Percentiles rank a stretch among this genome's conserved stretches.
Evolutionary conservation across 1,284 basidiomycete genomes (phyloP).

Genomic region (Garcileccinum viscosum): DNA sequence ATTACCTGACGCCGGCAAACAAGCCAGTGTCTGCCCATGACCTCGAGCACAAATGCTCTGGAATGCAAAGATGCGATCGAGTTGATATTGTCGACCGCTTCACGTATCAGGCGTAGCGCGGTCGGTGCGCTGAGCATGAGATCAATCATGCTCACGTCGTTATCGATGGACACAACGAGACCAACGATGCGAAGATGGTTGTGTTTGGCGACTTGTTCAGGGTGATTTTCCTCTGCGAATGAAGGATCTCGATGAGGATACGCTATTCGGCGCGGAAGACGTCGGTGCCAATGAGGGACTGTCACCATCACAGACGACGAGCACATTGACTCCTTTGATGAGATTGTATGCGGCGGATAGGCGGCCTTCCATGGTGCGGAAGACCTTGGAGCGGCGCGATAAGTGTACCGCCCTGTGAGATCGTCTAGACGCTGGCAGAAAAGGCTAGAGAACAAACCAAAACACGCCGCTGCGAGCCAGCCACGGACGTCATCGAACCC

Average conservation of each 20-base stretch:
- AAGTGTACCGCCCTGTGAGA: slow-evolving; percentile 88
- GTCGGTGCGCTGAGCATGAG: slow-evolving; percentile 96
- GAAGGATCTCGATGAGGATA: slow-evolving; percentile 74
- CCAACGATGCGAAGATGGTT: slow-evolving; percentile 94
- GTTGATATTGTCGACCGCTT: slow-evolving; percentile 97
- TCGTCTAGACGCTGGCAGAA: background rate
- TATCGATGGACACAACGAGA: slow-evolving; percentile 97
- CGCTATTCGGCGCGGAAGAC: slow-evolving; percentile 96
- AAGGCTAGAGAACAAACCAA: background rate
- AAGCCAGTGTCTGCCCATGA: slow-evolving; percentile 98
- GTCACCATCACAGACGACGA: slow-evolving; percentile 97
- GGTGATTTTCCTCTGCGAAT: slow-evolving; percentile 75
- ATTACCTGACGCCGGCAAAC: slow-evolving; percentile 87
- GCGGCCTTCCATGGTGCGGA: slow-evolving; percentile 90
- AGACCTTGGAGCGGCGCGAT: slow-evolving; percentile 89
- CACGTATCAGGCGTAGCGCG: slow-evolving; percentile 95
- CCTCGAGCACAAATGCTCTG: slow-evolving; percentile 97
- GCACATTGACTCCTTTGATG: slow-evolving; percentile 95
- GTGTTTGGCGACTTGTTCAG: slow-evolving; percentile 69
- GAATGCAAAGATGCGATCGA: slow-evolving; percentile 96
- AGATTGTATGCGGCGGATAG: slow-evolving; percentile 88
- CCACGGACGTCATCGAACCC: slow-evolving; percentile 99
- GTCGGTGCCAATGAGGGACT: slow-evolving; percentile 97
- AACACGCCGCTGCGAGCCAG: slow-evolving; percentile 85
- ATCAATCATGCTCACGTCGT: slow-evolving; percentile 98